Percentiles rank a stretch among this genome's conserved stretches.
These are phyloP conservation scores for Cyclotella baltica DNA, from an alignment of 108 stramenopile species.

Conservation along the genomic window DNA sequence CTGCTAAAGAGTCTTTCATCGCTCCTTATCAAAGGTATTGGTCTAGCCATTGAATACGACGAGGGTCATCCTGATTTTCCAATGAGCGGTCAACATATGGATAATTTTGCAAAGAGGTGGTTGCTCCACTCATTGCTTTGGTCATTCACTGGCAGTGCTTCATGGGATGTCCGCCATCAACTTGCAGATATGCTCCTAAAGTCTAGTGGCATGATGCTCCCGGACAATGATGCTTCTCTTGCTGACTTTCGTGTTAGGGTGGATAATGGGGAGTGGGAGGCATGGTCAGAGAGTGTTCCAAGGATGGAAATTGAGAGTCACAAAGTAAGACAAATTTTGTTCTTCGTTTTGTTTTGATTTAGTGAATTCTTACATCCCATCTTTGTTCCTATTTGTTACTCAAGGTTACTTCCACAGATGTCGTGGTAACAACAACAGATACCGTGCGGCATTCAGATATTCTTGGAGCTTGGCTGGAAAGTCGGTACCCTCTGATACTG, in stretches of 20 bases:
- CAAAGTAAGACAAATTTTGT: conserved; percentile 28
- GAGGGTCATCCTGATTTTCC: conserved; percentile 97
- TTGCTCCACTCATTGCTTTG: conserved; percentile 92
- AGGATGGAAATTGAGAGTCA: conserved; percentile 96
- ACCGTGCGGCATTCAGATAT: conserved; percentile 95
- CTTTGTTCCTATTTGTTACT: neutral
- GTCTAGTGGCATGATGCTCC: conserved; percentile 78
- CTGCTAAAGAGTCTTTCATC: conserved; percentile 88
- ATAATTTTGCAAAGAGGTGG: conserved; percentile 93
- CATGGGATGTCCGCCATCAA: conserved; percentile 82
- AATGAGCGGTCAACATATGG: conserved; percentile 94
- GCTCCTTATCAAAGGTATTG: conserved; percentile 91
- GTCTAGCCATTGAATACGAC: conserved; percentile 89
- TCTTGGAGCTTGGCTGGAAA: conserved; percentile 92
- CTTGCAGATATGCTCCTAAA: conserved; percentile 81
- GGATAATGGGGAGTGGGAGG: conserved; percentile 93
- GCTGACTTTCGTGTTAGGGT: conserved; percentile 90
- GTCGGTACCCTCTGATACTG: conserved; percentile 91
- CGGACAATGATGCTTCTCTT: conserved; percentile 60
- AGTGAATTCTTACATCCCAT: neutral
- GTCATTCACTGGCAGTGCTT: conserved; percentile 93
- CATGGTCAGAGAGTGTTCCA: conserved; percentile 94
- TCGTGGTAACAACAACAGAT: conserved; percentile 97
- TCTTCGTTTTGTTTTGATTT: neutral
- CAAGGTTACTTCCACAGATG: conserved; percentile 85